Conservation (phyloP, 192 early-diverging fungal genomes). For the Rhizophagus sp. region DNA sequence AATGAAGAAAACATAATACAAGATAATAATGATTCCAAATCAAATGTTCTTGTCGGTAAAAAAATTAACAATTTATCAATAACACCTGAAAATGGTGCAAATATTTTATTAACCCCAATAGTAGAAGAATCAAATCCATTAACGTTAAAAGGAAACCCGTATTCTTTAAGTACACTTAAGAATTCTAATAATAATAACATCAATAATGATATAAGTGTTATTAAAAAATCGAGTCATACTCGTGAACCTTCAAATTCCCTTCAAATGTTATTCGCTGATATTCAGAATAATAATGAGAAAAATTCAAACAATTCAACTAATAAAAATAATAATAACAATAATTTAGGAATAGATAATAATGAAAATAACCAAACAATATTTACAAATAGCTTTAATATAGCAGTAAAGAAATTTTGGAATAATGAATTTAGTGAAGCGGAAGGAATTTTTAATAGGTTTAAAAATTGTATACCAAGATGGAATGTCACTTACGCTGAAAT, state of each 20-base stretch:
- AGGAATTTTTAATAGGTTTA: conserved; percentile 35
- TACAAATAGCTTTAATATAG: not conserved
- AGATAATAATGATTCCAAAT: not conserved
- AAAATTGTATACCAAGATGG: conserved; percentile 37
- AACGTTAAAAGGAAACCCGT: not conserved
- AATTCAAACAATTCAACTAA: not conserved
- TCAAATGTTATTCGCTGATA: conserved; percentile 4
- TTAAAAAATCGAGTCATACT: not conserved
- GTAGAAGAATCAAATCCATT: conserved; percentile 20
- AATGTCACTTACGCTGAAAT: conserved; percentile 41
- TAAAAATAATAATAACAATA: not conserved
- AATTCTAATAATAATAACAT: no score
- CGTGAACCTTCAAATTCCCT: conserved; percentile 10
- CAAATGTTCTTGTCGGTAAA: not conserved
- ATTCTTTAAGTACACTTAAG: no score
- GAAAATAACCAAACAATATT: not conserved
- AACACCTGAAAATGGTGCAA: not conserved
- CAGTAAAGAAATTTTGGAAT: conserved; percentile 37
- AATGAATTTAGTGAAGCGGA: conserved; percentile 41
- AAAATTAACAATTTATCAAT: not conserved
- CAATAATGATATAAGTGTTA: no score
- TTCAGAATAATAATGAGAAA: not conserved
- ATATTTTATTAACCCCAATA: not conserved
- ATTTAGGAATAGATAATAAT: not conserved
- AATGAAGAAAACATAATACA: not conserved